A percentile compares a stretch with the other conserved stretches of the same genome.
These are phyloP conservation scores for Fusarium lyarnte DNA, from an alignment of 2,329 filamentous ascomycete genomes.

Conservation along the genomic window DNA sequence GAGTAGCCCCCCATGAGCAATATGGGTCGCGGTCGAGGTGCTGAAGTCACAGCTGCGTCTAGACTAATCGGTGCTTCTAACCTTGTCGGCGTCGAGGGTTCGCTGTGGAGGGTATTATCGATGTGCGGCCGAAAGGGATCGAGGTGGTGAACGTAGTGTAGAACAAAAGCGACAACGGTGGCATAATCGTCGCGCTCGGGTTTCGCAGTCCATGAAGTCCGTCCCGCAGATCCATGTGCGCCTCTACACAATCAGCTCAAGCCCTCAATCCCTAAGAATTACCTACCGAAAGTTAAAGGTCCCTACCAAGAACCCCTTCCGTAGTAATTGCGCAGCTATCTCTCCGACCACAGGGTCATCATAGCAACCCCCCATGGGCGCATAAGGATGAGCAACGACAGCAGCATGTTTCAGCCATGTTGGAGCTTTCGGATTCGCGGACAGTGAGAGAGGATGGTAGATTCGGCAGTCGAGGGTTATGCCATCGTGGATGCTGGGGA, in stretches of 20 bases:
- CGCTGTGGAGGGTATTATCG: conserved; percentile 7
- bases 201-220: conserved; percentile 87
- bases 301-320: conserved; percentile 76
- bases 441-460: conserved; percentile 72
- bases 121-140: conserved; percentile 48
- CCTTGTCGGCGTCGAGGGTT: conserved; percentile 5
- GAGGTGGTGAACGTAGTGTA: conserved; percentile 75
- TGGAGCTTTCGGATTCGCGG: conserved; percentile 44
- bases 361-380: conserved; percentile 83
- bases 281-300: conserved; percentile 91
- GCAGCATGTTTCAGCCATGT: conserved; percentile 62
- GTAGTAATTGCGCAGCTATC: conserved; percentile 71
- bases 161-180: conserved; percentile 81
- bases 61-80: background rate
- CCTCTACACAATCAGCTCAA: conserved; percentile 65
- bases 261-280: background rate
- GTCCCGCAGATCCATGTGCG: conserved; percentile 76
- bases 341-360: conserved; percentile 83
- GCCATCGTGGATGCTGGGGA: conserved; percentile 87
- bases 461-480: conserved; percentile 81
- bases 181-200: conserved; percentile 85
- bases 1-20: conserved; percentile 84
- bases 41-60: background rate
- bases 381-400: conserved; percentile 90
- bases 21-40: conserved; percentile 40